These are phyloP conservation scores for Cercis canadensis DNA, from an alignment of 306 rosid genomes.

Conservation along the genomic window DNA sequence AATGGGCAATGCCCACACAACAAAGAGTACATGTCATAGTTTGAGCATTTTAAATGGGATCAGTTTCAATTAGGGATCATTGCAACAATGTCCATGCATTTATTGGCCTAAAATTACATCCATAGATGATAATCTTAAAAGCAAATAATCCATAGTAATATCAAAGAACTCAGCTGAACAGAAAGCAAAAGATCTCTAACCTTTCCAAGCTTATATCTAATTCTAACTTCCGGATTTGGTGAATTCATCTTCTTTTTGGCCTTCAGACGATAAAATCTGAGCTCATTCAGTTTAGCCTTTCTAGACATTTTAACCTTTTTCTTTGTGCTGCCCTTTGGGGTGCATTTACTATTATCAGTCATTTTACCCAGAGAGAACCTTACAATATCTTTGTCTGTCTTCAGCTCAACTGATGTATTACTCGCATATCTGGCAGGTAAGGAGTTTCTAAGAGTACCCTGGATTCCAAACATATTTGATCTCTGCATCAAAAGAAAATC, in stretches of 20 bases:
- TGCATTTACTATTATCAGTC: slow-evolving; percentile 29
- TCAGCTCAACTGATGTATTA: slow-evolving; percentile 60
- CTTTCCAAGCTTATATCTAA: slow-evolving; percentile 84
- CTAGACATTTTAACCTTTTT: slow-evolving; percentile 62
- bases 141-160: slow-evolving; percentile 14
- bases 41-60: not conserved
- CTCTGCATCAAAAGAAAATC: slow-evolving; percentile 31
- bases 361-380: slow-evolving; percentile 61
- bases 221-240: slow-evolving; percentile 90
- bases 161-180: slow-evolving; percentile 23
- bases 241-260: slow-evolving; percentile 87
- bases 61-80: no score
- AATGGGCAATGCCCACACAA: slow-evolving; percentile 11
- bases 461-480: slow-evolving; percentile 32
- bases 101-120: no score
- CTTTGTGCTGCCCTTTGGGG: slow-evolving; percentile 31
- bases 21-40: not conserved
- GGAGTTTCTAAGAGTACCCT: slow-evolving; percentile 43
- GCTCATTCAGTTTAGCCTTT: slow-evolving; percentile 79
- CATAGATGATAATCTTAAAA: slow-evolving; percentile 22
- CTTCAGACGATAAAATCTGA: slow-evolving; percentile 80
- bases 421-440: slow-evolving; percentile 53
- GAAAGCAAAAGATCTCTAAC: slow-evolving; percentile 39
- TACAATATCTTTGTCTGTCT: slow-evolving; percentile 53
- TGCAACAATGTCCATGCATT: no score